A percentile compares a stretch with the other conserved stretches of the same genome.
These are phyloP conservation scores for Globisporangium recalcitrans DNA, from an alignment of 352 stramenopile genomes.

Conservation along the genomic window DNA sequence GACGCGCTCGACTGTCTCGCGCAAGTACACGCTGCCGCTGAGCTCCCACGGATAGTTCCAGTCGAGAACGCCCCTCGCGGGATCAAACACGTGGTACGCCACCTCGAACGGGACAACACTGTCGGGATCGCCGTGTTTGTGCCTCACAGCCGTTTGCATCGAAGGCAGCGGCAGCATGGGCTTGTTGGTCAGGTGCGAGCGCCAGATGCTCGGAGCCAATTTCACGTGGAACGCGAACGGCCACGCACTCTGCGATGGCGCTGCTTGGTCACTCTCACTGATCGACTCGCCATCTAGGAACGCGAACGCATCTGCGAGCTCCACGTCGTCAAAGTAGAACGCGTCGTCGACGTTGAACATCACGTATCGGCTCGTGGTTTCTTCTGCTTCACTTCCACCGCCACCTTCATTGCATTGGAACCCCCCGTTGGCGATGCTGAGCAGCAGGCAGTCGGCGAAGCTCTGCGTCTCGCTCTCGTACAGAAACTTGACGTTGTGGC, in stretches of 20 bases:
- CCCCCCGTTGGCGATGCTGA: conserved; percentile 16
- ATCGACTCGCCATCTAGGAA: conserved; percentile 9
- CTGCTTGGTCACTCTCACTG: too few relatives aligned
- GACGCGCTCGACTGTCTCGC: conserved; percentile 26
- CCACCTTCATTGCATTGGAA: not conserved
- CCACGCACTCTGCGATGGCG: too few relatives aligned
- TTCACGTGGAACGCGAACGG: conserved; percentile 70
- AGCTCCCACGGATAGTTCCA: conserved; percentile 88
- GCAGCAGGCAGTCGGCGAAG: conserved; percentile 32
- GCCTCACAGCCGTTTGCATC: conserved; percentile 17
- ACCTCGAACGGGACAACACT: conserved; percentile 2
- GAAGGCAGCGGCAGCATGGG: conserved; percentile 41
- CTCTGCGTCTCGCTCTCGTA: conserved; percentile 24
- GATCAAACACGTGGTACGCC: conserved; percentile 38
- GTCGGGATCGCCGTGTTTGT: not conserved
- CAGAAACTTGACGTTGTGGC: conserved; percentile 27
- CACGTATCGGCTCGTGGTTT: conserved; percentile 18
- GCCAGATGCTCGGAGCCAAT: conserved; percentile 70
- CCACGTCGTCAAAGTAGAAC: conserved; percentile 48
- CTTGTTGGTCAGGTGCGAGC: conserved; percentile 56
- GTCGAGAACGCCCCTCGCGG: conserved; percentile 42
- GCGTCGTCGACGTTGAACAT: conserved; percentile 60
- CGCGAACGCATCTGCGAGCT: conserved; percentile 29
- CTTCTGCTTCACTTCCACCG: not conserved
- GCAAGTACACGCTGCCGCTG: conserved; percentile 72